A percentile compares a stretch with the other conserved stretches of the same genome.
Conservation (phyloP, 805 yeast genomes). For the Candida montana region DNA sequence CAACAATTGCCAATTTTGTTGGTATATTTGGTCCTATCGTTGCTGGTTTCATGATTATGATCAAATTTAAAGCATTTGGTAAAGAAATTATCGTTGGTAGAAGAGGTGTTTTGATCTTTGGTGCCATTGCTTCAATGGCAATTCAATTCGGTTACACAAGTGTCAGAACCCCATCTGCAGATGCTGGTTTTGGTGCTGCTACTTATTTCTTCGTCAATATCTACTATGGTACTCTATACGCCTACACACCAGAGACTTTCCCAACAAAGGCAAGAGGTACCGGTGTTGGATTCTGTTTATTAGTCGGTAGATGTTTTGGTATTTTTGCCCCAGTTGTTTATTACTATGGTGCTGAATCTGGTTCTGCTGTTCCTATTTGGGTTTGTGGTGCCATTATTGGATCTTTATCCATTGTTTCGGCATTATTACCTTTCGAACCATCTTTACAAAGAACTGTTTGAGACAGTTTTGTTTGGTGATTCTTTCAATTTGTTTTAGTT, state of each 20-base stretch:
- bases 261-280: conserved; percentile 51
- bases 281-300: conserved; percentile 57
- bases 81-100: conserved; percentile 36
- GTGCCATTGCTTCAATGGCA: conserved; percentile 50
- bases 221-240: conserved; percentile 56
- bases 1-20: conserved; percentile 37
- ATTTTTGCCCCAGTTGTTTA: conserved; percentile 55
- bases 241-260: conserved; percentile 63
- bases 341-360: conserved; percentile 38
- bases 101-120: conserved; percentile 49
- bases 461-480: background rate
- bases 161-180: conserved; percentile 46
- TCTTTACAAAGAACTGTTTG: conserved; percentile 32
- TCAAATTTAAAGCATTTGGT: conserved; percentile 12
- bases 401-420: conserved; percentile 38
- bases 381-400: conserved; percentile 55
- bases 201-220: conserved; percentile 44
- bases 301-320: conserved; percentile 47
- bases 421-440: conserved; percentile 47
- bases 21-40: conserved; percentile 48
- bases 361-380: conserved; percentile 56
- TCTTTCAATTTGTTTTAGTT: background rate
- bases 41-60: conserved; percentile 33
- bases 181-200: conserved; percentile 44
- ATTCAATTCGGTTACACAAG: conserved; percentile 60